Evolutionary conservation across 257 asterid species (phyloP).

Genomic region (Linderniella brevidens): DNA sequence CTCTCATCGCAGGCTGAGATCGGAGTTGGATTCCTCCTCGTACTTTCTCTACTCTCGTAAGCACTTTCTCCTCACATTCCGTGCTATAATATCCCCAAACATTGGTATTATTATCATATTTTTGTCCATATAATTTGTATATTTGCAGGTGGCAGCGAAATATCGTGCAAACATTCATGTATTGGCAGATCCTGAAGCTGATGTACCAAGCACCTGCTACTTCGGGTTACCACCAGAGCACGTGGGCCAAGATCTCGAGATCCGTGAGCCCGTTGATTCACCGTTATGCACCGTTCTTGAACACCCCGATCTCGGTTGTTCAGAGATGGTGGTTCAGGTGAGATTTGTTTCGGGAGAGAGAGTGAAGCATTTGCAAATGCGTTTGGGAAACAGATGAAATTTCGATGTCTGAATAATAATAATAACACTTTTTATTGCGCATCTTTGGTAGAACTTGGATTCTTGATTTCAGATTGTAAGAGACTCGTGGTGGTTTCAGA

Average conservation of each 20-base stretch:
- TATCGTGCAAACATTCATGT: conserved; percentile 68
- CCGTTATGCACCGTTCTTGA: conserved; percentile 58
- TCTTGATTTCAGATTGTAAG: too few species aligned
- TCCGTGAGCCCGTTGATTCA: conserved; percentile 42
- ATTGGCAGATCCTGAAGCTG: conserved; percentile 96
- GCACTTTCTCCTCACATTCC: conserved; percentile 11
- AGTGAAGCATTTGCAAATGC: too few species aligned
- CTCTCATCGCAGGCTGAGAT: conserved; percentile 86
- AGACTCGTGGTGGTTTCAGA: too few species aligned
- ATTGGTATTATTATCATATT: background rate
- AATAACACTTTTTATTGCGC: too few species aligned
- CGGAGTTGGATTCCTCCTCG: conserved; percentile 71
- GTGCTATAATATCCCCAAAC: background rate
- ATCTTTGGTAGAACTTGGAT: too few species aligned
- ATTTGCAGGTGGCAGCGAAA: conserved; percentile 81
- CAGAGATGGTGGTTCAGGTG: conserved; percentile 91
- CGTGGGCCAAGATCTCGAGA: conserved; percentile 73
- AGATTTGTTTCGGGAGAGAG: conserved; percentile 8
- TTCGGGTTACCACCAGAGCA: conserved; percentile 74
- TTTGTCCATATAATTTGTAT: conserved; percentile 5
- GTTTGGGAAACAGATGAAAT: background rate
- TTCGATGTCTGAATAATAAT: too few species aligned
- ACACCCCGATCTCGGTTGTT: conserved; percentile 45
- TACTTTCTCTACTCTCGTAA: conserved; percentile 68
- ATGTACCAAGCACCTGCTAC: conserved; percentile 93